Conservation (phyloP, 768 basidiomycete genomes). For the Naganishia vaughanmartiniae region DNA sequence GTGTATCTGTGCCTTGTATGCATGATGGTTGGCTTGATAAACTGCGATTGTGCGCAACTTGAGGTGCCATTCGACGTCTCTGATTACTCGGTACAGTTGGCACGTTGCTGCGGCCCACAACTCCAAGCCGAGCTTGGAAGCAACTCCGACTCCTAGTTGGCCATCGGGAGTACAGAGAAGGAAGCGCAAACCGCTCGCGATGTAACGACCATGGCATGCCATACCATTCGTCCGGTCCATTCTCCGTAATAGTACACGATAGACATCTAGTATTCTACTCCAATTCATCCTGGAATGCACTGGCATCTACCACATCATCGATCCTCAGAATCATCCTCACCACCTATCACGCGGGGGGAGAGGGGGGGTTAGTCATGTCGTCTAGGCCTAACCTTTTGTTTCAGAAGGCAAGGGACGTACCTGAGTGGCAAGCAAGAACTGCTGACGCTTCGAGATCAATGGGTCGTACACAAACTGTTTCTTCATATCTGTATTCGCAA, state of each 20-base stretch:
- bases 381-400: neutral
- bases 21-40: too few species aligned
- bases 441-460: slow-evolving; percentile 92
- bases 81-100: too few species aligned
- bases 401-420: slow-evolving; percentile 37
- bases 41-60: too few species aligned
- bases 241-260: neutral
- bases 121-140: too few species aligned
- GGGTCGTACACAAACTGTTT: slow-evolving; percentile 96
- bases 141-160: too few species aligned
- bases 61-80: too few species aligned
- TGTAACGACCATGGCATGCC: neutral
- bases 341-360: slow-evolving; percentile 29
- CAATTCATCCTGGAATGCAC: slow-evolving; percentile 32
- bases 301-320: slow-evolving; percentile 52
- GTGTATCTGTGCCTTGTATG: neutral
- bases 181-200: too few species aligned
- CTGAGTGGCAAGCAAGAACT: slow-evolving; percentile 95
- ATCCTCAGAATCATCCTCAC: slow-evolving; percentile 52
- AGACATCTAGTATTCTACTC: slow-evolving; percentile 3
- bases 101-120: too few species aligned
- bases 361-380: neutral
- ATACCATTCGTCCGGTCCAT: neutral
- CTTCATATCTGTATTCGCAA: slow-evolving; percentile 80
- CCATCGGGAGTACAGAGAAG: too few species aligned